Percentiles rank a stretch among this genome's conserved stretches.
phyloP scores from a whole-genome alignment of 306 rosid species.

The apple (Malus domestica) region ASM211411v1 NC_041801.1:10934001-10934500 shows the following conservation, averaged over 20 bases:
- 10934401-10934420: slow-evolving; percentile 6
- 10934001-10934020: slow-evolving; percentile 26
- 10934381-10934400: slow-evolving; percentile 5
- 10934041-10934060: slow-evolving; percentile 23
- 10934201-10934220: neutral
- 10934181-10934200: slow-evolving; percentile 3
- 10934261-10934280: neutral
- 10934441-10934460: neutral
- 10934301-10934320: slow-evolving; percentile 8
- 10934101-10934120: neutral
- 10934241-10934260: neutral
- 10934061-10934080: slow-evolving; percentile 3
- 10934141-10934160: too few species aligned
- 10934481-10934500: neutral
- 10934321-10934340: neutral
- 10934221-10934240: neutral
- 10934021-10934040: slow-evolving; percentile 20
- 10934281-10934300: neutral
- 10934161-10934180: slow-evolving; percentile 1
- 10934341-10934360: neutral
- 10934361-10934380: neutral
- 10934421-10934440: neutral
- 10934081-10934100: neutral
- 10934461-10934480: neutral
- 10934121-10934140: too few species aligned